Evolutionary conservation across 345 rosid species (phyloP).

Genomic region (Angophora floribunda): DNA sequence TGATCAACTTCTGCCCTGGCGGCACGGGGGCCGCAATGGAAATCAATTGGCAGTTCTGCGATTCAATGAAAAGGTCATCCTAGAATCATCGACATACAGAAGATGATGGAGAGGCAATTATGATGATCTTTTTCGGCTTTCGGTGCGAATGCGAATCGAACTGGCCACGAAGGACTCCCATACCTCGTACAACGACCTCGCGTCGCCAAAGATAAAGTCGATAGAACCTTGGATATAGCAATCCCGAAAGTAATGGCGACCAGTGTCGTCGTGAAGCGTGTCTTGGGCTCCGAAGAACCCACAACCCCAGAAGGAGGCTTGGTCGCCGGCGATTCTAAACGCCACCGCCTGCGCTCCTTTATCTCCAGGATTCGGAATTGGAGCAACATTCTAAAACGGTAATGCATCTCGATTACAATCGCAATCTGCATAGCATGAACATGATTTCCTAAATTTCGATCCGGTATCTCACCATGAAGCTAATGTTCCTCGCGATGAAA

Average conservation of each 20-base stretch:
- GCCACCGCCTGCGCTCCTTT: slow-evolving; percentile 87
- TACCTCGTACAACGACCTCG: slow-evolving; percentile 71
- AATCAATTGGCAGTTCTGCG: slow-evolving; percentile 54
- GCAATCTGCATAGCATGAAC: background rate
- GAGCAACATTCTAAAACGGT: slow-evolving; percentile 54
- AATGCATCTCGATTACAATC: background rate
- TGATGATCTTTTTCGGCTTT: too few species aligned
- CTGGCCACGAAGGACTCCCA: background rate
- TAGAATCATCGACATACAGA: background rate
- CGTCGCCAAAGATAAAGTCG: slow-evolving; percentile 87
- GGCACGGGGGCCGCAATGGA: slow-evolving; percentile 71
- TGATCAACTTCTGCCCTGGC: slow-evolving; percentile 47
- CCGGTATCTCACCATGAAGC: slow-evolving; percentile 61
- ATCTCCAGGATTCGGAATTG: slow-evolving; percentile 73
- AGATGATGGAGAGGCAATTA: background rate
- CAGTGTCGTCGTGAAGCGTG: slow-evolving; percentile 83
- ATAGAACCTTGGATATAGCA: slow-evolving; percentile 95
- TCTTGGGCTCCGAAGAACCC: slow-evolving; percentile 98
- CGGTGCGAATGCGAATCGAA: too few species aligned
- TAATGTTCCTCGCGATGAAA: slow-evolving; percentile 73
- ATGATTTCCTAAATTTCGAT: background rate
- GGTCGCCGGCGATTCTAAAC: slow-evolving; percentile 61
- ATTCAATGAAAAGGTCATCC: background rate
- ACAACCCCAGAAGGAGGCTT: slow-evolving; percentile 68
- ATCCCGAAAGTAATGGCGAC: slow-evolving; percentile 86